Conservation (phyloP, 164 flowering plant genomes). For the Buxus sempervirens region DNA sequence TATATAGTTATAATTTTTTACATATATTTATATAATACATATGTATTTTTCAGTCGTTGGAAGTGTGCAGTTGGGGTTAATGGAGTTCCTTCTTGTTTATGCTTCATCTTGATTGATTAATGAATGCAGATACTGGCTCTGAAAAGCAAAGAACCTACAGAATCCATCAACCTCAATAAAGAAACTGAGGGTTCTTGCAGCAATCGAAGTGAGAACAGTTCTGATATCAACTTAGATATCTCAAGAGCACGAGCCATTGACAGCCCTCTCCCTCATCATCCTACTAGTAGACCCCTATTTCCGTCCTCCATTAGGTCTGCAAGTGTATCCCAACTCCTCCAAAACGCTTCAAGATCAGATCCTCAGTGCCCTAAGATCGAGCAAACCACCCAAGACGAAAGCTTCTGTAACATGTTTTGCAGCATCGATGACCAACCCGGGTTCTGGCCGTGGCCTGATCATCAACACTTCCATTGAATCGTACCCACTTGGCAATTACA, state of each 20-base stretch:
- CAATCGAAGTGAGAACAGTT: constrained; percentile 89
- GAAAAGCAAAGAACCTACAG: constrained; percentile 35
- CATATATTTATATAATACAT: too few relatives aligned
- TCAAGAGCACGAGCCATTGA: constrained; percentile 70
- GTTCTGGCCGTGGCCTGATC: constrained; percentile 97
- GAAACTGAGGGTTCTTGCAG: constrained; percentile 73
- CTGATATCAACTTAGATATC: constrained; percentile 68
- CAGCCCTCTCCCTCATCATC: constrained; percentile 46
- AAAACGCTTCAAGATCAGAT: constrained; percentile 39
- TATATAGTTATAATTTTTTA: not conserved
- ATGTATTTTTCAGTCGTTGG: too few relatives aligned
- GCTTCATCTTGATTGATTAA: not conserved
- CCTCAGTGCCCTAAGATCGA: constrained; percentile 36
- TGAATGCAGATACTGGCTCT: constrained; percentile 42
- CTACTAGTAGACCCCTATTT: constrained; percentile 30
- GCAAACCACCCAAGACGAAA: constrained; percentile 62
- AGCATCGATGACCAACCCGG: constrained; percentile 82
- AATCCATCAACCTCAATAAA: constrained; percentile 36
- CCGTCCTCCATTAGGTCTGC: constrained; percentile 43
- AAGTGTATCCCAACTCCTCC: constrained; percentile 53
- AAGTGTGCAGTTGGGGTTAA: not conserved
- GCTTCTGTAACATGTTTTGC: constrained; percentile 72
- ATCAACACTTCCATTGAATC: constrained; percentile 62
- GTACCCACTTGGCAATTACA: not conserved
- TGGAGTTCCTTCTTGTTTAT: not conserved